Conservation (phyloP, 169 alveolate genomes). For the Plasmodium vivax region DNA sequence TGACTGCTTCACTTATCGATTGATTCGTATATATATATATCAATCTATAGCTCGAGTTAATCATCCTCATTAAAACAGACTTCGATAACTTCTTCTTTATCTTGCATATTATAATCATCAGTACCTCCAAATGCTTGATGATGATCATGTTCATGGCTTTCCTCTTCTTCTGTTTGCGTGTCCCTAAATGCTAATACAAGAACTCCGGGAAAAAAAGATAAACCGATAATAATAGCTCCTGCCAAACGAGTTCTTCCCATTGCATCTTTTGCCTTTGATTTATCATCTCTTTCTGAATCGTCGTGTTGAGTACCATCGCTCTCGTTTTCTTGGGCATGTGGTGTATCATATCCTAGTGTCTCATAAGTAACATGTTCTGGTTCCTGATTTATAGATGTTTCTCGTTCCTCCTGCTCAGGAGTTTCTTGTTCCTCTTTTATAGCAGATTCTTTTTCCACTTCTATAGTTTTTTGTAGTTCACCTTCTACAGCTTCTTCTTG, state of each 20-base stretch:
- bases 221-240: conserved; percentile 1
- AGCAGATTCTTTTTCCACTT: no score
- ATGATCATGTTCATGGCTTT: neutral
- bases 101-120: neutral
- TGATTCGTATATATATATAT: no score
- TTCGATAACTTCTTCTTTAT: neutral
- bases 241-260: neutral
- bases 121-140: neutral
- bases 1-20: no score
- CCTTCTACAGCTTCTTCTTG: no score
- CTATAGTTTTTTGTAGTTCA: no score
- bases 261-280: neutral
- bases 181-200: neutral
- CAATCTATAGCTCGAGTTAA: no score
- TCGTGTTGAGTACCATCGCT: neutral
- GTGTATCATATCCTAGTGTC: no score
- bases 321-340: no score
- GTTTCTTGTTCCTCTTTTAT: no score
- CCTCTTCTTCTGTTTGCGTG: neutral
- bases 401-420: no score
- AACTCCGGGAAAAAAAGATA: neutral
- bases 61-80: neutral
- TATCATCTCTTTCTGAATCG: neutral
- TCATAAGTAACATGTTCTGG: no score
- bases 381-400: no score